Conservation (phyloP, 2,329 filamentous ascomycete species). For the Westerdykella ornata region DNA sequence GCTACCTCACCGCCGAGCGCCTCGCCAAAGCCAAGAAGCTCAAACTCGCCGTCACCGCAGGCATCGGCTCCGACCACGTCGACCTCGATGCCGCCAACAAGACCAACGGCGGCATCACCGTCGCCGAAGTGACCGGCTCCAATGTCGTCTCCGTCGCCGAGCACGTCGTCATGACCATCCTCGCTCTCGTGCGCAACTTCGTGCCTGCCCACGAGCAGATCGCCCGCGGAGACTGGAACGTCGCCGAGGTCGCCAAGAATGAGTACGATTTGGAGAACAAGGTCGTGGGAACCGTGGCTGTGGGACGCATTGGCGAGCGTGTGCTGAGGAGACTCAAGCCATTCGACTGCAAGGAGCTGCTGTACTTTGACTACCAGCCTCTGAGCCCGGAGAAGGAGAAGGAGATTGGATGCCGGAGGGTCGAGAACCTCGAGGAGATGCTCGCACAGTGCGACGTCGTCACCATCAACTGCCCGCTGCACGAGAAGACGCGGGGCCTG, state of each 20-base stretch:
- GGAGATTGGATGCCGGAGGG: conserved; percentile 90
- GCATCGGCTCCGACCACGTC: conserved; percentile 97
- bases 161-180: conserved; percentile 99
- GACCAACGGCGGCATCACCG: conserved; percentile 95
- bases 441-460: conserved; percentile 90
- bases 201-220: conserved; percentile 96
- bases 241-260: conserved; percentile 93
- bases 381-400: conserved; percentile 76
- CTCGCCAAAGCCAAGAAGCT: conserved; percentile 98
- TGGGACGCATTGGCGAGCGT: conserved; percentile 96
- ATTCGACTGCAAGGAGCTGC: conserved; percentile 98
- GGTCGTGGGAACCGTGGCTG: conserved; percentile 94
- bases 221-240: conserved; percentile 83
- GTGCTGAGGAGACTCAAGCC: conserved; percentile 91
- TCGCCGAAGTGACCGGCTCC: conserved; percentile 94
- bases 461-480: conserved; percentile 98
- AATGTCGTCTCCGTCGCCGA: conserved; percentile 98
- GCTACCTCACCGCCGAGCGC: conserved; percentile 93
- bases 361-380: conserved; percentile 99
- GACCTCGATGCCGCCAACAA: conserved; percentile 95
- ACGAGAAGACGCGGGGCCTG: conserved; percentile 92
- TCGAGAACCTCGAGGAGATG: conserved; percentile 88
- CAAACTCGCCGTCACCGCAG: conserved; percentile 93
- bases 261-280: conserved; percentile 97
- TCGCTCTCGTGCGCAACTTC: conserved; percentile 93